Evolutionary conservation across 345 rosid genomes (phyloP), one percentile per base, ranked within the genome.

Genomic region (Theobroma cacao): DNA sequence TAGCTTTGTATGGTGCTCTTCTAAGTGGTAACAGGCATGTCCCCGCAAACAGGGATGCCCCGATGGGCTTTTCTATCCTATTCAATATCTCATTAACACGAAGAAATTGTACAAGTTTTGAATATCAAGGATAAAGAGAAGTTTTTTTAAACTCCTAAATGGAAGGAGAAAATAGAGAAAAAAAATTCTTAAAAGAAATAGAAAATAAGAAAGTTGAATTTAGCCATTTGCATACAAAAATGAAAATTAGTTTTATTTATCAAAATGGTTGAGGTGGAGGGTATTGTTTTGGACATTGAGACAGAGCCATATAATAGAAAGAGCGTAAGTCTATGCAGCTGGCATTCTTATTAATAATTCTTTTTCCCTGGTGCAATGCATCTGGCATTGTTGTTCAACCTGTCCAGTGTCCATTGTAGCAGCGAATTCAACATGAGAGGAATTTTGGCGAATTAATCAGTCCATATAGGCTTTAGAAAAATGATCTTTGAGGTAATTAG

Each of bases 401-500:
- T 50, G 22, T 18, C 56, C 56, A 2, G 56, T 50, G 1, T 20
- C 56, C 7, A 18, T 52, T 1, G 12, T 0, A 53, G 3, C 2
- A 53, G 7, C 0, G 3, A 53, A 20, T 20, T 20, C 26, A 53
- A 53, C 9, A n/a, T 55, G 28, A n/a, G 28, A 2, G 3, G 60
- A 55, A 55, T 13, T 14, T 13, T n/a, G n/a, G 17, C 4, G 0
- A 1, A n/a, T n/a, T 52, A 52, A 55, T 55, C 28, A 7, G 4
- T 55, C 2, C 58, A 20, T 52, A 1, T 52, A 17, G 22, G 8
- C 22, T 4, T 18, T 52, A 52, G 22, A 47, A 47, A 47, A 18
- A 47, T 41, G 45, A 41, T 41, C 11, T 9, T 3, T n/a, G n/a
- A n/a, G n/a, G n/a, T n/a, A n/a, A n/a, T n/a, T 92, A 41, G 9